phyloP scores from a whole-genome alignment of 1,284 basidiomycete genomes.

The Golubevia pallescens region DNA sequence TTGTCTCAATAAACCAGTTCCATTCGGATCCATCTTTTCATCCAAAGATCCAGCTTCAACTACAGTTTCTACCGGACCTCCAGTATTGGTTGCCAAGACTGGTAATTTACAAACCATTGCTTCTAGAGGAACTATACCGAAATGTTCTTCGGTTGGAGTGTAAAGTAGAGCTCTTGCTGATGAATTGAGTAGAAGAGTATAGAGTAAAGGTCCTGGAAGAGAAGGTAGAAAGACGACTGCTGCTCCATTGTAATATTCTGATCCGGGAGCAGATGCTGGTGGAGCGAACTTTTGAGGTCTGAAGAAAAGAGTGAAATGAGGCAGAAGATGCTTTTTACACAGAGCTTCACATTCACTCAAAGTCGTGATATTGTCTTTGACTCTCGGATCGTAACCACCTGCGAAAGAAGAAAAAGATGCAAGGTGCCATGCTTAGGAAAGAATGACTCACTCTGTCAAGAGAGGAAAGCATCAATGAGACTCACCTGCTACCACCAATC shows the following conservation, averaged over 20 bases:
- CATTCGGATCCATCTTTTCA: conserved; percentile 20
- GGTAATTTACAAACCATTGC: conserved; percentile 91
- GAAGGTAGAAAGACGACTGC: conserved; percentile 49
- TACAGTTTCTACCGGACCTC: conserved; percentile 90
- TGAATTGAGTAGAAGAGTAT: conserved; percentile 34
- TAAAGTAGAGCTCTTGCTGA: conserved; percentile 72
- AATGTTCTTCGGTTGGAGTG: conserved; percentile 94
- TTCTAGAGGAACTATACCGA: conserved; percentile 95
- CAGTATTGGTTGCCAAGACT: conserved; percentile 84
- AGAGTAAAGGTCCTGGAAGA: conserved; percentile 44
- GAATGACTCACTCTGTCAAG: too few relatives aligned
- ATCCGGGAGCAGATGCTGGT: conserved; percentile 46
- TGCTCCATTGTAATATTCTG: conserved; percentile 10
- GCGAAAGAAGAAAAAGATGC: conserved; percentile 26
- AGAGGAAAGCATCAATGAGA: conserved; percentile 3
- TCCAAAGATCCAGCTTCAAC: conserved; percentile 69
- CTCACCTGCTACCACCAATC: conserved; percentile 79
- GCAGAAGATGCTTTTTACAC: conserved; percentile 65
- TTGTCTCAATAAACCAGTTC: conserved; percentile 38
- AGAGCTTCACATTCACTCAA: conserved; percentile 33
- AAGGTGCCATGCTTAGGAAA: too few relatives aligned
- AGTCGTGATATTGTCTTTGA: conserved; percentile 76
- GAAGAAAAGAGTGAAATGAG: conserved; percentile 65
- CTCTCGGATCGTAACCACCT: conserved; percentile 78
- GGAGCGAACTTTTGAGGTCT: conserved; percentile 35